Percentiles rank a stretch among this genome's conserved stretches.
These are phyloP conservation scores for Didymella keratinophila DNA, from an alignment of 2,329 filamentous ascomycete species.

Conservation along the genomic window DNA sequence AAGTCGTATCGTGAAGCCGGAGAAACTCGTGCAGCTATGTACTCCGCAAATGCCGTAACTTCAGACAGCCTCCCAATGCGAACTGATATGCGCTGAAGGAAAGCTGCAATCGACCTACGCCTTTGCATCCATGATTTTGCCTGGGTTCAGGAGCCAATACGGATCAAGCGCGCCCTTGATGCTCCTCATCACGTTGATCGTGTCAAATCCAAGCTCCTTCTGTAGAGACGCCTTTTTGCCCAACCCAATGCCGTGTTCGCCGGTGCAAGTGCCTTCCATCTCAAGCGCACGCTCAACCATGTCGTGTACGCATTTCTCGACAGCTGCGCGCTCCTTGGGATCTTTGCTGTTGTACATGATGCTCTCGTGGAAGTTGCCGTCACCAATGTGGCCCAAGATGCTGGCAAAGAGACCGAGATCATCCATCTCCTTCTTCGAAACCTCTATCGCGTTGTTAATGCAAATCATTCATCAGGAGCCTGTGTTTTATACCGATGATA, in stretches of 20 bases:
- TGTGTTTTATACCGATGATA: constrained; percentile 62
- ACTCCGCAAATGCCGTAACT: constrained; percentile 21
- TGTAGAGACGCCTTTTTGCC: constrained; percentile 84
- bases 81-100: constrained; percentile 5
- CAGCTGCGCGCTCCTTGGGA: constrained; percentile 73
- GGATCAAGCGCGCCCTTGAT: constrained; percentile 87
- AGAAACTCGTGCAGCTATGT: not conserved
- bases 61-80: constrained; percentile 36
- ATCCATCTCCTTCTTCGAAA: constrained; percentile 89
- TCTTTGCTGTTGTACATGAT: constrained; percentile 84
- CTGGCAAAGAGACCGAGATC: constrained; percentile 85
- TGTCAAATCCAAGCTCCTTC: constrained; percentile 81
- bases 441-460: constrained; percentile 59
- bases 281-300: constrained; percentile 91
- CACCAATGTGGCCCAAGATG: constrained; percentile 88
- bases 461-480: not conserved
- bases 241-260: constrained; percentile 85
- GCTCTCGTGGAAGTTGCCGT: constrained; percentile 93
- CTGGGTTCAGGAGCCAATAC: constrained; percentile 87
- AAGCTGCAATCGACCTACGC: constrained; percentile 2
- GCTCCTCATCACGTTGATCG: constrained; percentile 82
- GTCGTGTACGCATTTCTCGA: constrained; percentile 82
- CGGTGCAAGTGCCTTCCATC: constrained; percentile 94
- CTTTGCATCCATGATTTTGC: constrained; percentile 80
- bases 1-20: not conserved